Conservation (phyloP, 2,329 filamentous ascomycete species). For the Trichophyton equinum region DNA sequence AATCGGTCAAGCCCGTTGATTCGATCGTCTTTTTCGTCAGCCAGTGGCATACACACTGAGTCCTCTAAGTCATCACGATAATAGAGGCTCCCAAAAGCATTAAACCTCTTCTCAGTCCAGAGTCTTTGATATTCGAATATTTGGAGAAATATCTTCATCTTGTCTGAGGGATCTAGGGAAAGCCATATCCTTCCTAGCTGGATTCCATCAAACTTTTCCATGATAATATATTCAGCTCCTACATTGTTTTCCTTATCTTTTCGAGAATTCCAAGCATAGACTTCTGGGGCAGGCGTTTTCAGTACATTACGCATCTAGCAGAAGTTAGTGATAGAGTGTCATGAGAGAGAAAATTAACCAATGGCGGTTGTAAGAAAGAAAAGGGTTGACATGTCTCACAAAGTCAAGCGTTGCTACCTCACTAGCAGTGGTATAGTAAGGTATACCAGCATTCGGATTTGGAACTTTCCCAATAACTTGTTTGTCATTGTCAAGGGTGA, state of each 20-base stretch:
- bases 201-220: conserved; percentile 21
- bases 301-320: conserved; percentile 2
- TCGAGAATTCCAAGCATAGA: conserved; percentile 9
- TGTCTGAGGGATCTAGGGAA: conserved; percentile 16
- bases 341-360: not conserved
- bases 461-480: conserved; percentile 10
- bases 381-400: not conserved
- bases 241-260: conserved; percentile 13
- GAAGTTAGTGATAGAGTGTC: too few relatives aligned
- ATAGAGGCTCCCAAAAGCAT: conserved; percentile 20
- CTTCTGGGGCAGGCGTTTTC: conserved; percentile 5
- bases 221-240: conserved; percentile 17
- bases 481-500: conserved; percentile 12
- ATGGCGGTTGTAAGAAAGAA: not conserved
- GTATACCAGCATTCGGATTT: conserved; percentile 9
- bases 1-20: conserved; percentile 15
- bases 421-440: conserved; percentile 19
- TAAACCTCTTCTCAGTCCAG: conserved; percentile 23
- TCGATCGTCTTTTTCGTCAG: not conserved
- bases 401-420: conserved; percentile 30
- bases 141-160: conserved; percentile 18
- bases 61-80: conserved; percentile 8
- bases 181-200: conserved; percentile 21
- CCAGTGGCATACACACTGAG: conserved; percentile 5
- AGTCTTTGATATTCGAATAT: conserved; percentile 22